Percentiles rank a stretch among this genome's conserved stretches.
Conservation (phyloP, 202 grass and related monocot species). For the Panicum virgatum region DNA sequence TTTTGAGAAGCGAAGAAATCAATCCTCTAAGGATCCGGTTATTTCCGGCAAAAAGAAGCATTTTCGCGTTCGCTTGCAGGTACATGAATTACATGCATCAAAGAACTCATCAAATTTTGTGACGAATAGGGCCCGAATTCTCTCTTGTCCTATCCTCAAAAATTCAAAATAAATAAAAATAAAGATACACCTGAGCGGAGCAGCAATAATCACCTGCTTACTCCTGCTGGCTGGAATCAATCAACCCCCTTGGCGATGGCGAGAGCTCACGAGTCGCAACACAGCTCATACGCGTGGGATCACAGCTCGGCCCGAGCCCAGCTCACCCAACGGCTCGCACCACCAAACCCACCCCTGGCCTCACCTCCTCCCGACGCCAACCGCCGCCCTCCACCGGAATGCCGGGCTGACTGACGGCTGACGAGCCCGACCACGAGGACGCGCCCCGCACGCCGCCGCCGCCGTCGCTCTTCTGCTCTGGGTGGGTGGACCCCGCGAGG, state of each 20-base stretch:
- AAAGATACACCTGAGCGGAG: no score
- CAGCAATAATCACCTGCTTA: no score
- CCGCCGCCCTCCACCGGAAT: slow-evolving; percentile 40
- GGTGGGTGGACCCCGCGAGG: neutral
- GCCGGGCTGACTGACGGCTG: slow-evolving; percentile 21
- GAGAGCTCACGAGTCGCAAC: no score
- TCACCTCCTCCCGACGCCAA: slow-evolving; percentile 44
- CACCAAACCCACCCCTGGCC: neutral
- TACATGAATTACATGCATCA: no score
- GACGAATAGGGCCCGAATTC: no score
- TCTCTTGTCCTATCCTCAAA: no score
- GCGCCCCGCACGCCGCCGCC: no score
- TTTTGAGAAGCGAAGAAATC: no score
- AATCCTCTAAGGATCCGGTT: neutral
- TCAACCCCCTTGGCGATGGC: no score
- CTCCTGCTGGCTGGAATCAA: no score
- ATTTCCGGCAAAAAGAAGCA: neutral
- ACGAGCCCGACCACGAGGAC: neutral
- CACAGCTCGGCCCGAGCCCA: slow-evolving; percentile 1
- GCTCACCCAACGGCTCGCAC: slow-evolving; percentile 31
- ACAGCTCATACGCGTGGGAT: neutral
- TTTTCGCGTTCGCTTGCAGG: neutral
- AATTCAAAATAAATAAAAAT: no score
- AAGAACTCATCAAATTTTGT: no score
- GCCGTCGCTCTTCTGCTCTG: neutral